phyloP scores from a whole-genome alignment of 2,329 filamentous ascomycete genomes.

The Penicillium sp. region DNA sequence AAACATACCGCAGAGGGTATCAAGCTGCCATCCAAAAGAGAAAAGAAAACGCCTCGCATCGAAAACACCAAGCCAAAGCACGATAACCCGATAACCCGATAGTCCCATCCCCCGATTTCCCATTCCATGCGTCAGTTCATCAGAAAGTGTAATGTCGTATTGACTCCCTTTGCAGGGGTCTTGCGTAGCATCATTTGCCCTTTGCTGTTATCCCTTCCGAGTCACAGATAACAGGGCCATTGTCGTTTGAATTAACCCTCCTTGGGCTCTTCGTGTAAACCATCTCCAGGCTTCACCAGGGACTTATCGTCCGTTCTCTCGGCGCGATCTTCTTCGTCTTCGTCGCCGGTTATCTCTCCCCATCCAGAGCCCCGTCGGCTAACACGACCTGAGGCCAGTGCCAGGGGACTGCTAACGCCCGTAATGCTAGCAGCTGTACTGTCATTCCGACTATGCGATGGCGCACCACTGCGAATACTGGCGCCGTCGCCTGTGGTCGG shows the following conservation, averaged over 20 bases:
- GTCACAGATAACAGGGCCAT: background rate
- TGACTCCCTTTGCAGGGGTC: background rate
- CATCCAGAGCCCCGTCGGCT: slow-evolving; percentile 44
- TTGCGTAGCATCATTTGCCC: slow-evolving; percentile 19
- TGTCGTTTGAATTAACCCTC: slow-evolving; percentile 5
- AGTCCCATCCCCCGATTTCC: slow-evolving; percentile 1
- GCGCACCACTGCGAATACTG: slow-evolving; percentile 70
- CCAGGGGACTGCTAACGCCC: slow-evolving; percentile 58
- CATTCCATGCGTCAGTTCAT: slow-evolving; percentile 23
- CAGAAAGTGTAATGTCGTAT: slow-evolving; percentile 11
- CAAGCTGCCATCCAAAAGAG: slow-evolving; percentile 13
- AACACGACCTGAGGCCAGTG: slow-evolving; percentile 37
- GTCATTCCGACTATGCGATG: slow-evolving; percentile 74
- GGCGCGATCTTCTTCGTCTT: slow-evolving; percentile 30
- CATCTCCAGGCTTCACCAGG: slow-evolving; percentile 19
- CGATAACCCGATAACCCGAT: slow-evolving; percentile 7
- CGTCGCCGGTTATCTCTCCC: slow-evolving; percentile 43
- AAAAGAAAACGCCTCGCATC: background rate
- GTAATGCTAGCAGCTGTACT: slow-evolving; percentile 72
- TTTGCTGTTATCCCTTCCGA: slow-evolving; percentile 3
- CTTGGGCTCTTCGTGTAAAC: slow-evolving; percentile 11
- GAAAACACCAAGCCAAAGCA: slow-evolving; percentile 12
- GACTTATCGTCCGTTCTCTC: slow-evolving; percentile 34
- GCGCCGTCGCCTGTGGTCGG: slow-evolving; percentile 58
- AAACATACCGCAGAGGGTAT: slow-evolving; percentile 23